Base-by-base conservation (phyloP, 805 yeast species). In the Nakazawaea anatomiae region DNA sequence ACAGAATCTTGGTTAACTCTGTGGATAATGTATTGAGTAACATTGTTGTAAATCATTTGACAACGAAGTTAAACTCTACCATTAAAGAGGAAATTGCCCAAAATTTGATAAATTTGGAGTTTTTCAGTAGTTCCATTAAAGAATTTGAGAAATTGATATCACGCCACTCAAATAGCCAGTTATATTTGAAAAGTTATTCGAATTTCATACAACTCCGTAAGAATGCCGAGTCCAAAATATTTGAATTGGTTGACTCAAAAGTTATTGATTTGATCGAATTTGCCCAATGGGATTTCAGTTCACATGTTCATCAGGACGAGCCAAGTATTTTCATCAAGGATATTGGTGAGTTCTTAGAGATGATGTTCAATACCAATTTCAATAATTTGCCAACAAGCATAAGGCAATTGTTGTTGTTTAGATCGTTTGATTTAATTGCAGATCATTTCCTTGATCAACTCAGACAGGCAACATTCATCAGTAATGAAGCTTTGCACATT, bases 11-110 rank as follows among this genome's bases (percentile, higher is more conserved):
- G 46, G 76, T 79, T 11, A 73, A 71, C 8, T 72, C 84, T 1
- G 74, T 90, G 49, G 97, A 94, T 60, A 63, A 70, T 27, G 78
- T 89, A n/a, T 72, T 91, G 54, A 76, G 79, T 18, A 76, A 79
- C 42, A 79, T 87, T 1, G 86, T 92, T 1, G 77, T 89, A 57
- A 73, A 73, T 40, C 80, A 83, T 53, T 79, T 87, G 45, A 75
- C 79, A 51, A 74, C 76, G 11, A 81, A 82, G 54, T 75, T 86
- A 46, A 77, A 80, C 57, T 76, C 90, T 2, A 79, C 85, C 10
- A 87, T 90, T 55, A 87, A 96, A 61, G 98, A 92, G 66, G 91
- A 89, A 57, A 78, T 89, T 30, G 85, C 96, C 0, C 98, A 94
- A 70, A 88, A 89, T 57, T 74, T 88, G 57, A 85, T 94, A 52